Evolutionary conservation across 73 alveolate species (phyloP).

Genomic region (Paramecium tetraurelia): DNA sequence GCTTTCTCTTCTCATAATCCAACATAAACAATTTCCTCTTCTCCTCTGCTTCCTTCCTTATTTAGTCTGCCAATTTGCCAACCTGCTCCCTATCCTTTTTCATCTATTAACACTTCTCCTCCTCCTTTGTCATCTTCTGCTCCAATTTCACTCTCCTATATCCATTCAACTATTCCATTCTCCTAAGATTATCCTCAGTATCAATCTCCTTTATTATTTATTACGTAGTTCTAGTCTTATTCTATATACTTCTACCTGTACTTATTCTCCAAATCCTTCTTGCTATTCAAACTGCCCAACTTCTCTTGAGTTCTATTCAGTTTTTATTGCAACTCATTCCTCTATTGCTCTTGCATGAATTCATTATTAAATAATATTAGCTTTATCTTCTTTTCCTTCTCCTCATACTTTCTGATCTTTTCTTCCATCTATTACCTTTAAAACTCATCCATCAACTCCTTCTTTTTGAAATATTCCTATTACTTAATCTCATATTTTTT

Average conservation of each 20-base stretch:
- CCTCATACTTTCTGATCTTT: not conserved
- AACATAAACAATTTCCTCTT: not conserved
- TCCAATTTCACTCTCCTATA: not conserved
- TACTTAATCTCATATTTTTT: not conserved
- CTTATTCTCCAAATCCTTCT: not conserved
- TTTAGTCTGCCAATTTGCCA: not conserved
- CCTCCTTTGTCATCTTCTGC: not conserved
- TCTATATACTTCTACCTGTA: not conserved
- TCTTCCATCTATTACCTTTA: not conserved
- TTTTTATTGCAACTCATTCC: not conserved
- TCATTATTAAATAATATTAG: constrained; percentile 20
- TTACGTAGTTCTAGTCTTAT: not conserved
- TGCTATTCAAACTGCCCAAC: not conserved
- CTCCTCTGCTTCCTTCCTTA: not conserved
- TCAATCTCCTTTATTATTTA: constrained; percentile 28
- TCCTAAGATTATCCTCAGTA: not conserved
- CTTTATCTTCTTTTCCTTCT: not conserved
- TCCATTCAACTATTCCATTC: constrained; percentile 22
- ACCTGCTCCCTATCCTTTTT: not conserved
- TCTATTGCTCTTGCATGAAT: constrained; percentile 17
- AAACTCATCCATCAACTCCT: constrained; percentile 32
- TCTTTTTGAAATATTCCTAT: not conserved
- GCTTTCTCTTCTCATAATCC: not conserved
- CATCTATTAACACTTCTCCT: not conserved
- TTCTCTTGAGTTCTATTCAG: not conserved